Percentiles rank a stretch among this genome's conserved stretches.
phyloP scores from a whole-genome alignment of 2,329 filamentous ascomycete genomes.

The Drechslerella dactyloides region DNA sequence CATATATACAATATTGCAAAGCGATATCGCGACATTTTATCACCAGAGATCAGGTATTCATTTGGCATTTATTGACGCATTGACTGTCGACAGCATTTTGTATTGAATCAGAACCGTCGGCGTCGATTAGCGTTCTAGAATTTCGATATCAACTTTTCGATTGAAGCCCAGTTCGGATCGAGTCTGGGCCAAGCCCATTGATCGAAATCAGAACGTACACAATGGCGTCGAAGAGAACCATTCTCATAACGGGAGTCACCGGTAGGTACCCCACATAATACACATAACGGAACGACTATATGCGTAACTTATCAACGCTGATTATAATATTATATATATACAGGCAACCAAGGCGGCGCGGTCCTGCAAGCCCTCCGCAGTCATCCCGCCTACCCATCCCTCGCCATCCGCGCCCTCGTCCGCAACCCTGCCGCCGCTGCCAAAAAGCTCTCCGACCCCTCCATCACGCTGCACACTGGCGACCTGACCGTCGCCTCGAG shows the following conservation, averaged over 20 bases:
- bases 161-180: too few relatives aligned
- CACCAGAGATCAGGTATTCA: too few relatives aligned
- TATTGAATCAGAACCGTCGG: too few relatives aligned
- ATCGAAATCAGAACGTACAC: too few relatives aligned
- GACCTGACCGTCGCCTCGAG: conserved; percentile 25
- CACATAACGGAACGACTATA: too few relatives aligned
- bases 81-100: too few relatives aligned
- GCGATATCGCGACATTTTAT: too few relatives aligned
- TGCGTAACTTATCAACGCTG: conserved; percentile 4
- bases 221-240: conserved; percentile 1
- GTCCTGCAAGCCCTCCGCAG: conserved; percentile 27
- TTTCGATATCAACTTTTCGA: too few relatives aligned
- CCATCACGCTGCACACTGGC: conserved; percentile 20
- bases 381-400: conserved; percentile 3
- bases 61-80: too few relatives aligned
- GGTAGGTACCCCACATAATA: conserved; percentile 3
- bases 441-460: conserved; percentile 19
- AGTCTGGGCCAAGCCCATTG: too few relatives aligned
- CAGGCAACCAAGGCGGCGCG: conserved; percentile 39
- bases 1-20: too few relatives aligned
- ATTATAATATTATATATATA: background rate
- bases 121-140: too few relatives aligned
- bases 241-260: conserved; percentile 32
- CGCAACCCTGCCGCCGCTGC: conserved; percentile 27
- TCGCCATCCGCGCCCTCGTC: conserved; percentile 29